These are phyloP conservation scores for Zymoseptoria ardabiliae DNA, from an alignment of 2,329 filamentous ascomycete species.

Conservation along the genomic window DNA sequence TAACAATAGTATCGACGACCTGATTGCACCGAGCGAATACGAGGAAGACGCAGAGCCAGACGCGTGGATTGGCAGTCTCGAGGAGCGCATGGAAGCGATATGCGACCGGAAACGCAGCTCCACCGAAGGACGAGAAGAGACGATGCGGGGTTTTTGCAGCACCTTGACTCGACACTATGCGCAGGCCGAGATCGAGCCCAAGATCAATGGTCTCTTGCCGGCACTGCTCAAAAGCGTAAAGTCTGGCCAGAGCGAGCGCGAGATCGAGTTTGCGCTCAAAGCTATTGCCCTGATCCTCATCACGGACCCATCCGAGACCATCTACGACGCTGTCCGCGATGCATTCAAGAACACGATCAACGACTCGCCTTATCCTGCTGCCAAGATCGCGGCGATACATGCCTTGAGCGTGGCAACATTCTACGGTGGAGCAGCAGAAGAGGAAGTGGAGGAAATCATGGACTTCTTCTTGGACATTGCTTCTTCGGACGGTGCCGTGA, in stretches of 20 bases:
- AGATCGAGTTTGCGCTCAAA: slow-evolving; percentile 63
- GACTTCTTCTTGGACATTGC: slow-evolving; percentile 70
- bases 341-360: slow-evolving; percentile 57
- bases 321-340: slow-evolving; percentile 56
- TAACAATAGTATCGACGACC: slow-evolving; percentile 60
- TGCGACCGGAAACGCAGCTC: slow-evolving; percentile 73
- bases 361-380: slow-evolving; percentile 56
- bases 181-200: slow-evolving; percentile 52
- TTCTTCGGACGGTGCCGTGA: slow-evolving; percentile 66
- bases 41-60: slow-evolving; percentile 42
- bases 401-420: slow-evolving; percentile 64
- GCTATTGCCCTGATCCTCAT: slow-evolving; percentile 65
- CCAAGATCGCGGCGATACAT: slow-evolving; percentile 67
- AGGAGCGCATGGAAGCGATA: slow-evolving; percentile 62
- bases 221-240: slow-evolving; percentile 65
- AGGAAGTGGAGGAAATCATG: slow-evolving; percentile 62
- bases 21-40: slow-evolving; percentile 48
- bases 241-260: slow-evolving; percentile 58
- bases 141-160: slow-evolving; percentile 54
- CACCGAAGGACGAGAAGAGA: slow-evolving; percentile 60
- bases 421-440: slow-evolving; percentile 65
- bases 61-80: slow-evolving; percentile 56
- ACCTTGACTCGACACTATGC: slow-evolving; percentile 63
- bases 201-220: slow-evolving; percentile 54
- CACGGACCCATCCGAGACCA: slow-evolving; percentile 55